A percentile compares a stretch with the other conserved stretches of the same genome.
These are phyloP conservation scores for Heterobasidion annosum DNA, from an alignment of 1,284 basidiomycete species.

Conservation along the genomic window DNA sequence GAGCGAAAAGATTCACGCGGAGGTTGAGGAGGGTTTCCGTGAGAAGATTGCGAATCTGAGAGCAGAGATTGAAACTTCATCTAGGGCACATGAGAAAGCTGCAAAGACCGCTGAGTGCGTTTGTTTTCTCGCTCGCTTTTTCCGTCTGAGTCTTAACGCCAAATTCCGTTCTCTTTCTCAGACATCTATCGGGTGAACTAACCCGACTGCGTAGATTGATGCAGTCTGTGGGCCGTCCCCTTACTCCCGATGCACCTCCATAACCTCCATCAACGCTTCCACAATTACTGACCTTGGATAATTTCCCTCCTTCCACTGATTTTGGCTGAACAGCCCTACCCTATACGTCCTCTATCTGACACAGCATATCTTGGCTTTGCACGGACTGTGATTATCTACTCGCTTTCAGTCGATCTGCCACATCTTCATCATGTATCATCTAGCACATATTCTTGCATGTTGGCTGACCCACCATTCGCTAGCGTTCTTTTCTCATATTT, in stretches of 20 bases:
- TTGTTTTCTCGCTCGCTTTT: not conserved
- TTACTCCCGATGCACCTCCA: not conserved
- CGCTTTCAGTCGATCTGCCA: not conserved
- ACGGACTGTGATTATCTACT: not conserved
- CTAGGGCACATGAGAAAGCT: conserved; percentile 45
- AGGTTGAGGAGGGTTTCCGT: conserved; percentile 44
- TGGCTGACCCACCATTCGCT: not conserved
- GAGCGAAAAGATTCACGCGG: conserved; percentile 29
- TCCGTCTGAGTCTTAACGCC: not conserved
- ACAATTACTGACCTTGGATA: not conserved
- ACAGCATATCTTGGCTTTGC: not conserved
- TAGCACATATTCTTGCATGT: not conserved
- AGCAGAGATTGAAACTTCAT: conserved; percentile 43
- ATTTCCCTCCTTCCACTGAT: no score
- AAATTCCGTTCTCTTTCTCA: conserved; percentile 16
- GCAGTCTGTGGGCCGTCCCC: conserved; percentile 18
- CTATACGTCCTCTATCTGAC: no score
- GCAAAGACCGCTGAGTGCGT: conserved; percentile 53
- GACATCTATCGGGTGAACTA: conserved; percentile 50
- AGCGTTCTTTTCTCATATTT: not conserved
- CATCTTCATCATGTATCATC: not conserved
- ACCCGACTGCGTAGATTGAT: conserved; percentile 61
- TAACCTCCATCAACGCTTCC: not conserved
- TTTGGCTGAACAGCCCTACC: no score
- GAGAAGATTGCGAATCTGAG: conserved; percentile 34